A percentile compares a stretch with the other conserved stretches of the same genome.
phyloP scores from a whole-genome alignment of 306 rosid genomes.

The Glycine latifolia region DNA sequence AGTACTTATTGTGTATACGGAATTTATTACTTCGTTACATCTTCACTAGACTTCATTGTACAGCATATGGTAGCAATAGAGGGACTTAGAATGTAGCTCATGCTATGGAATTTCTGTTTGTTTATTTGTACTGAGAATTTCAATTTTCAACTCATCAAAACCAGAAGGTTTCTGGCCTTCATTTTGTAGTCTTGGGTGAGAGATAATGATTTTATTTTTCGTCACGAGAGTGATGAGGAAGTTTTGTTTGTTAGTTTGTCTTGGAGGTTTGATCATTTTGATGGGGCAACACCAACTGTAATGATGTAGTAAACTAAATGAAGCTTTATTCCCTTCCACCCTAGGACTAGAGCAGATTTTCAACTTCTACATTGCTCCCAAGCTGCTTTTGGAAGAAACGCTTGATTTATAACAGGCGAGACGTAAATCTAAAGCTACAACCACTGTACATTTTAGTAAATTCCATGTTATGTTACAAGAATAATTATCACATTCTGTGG shows the following conservation, averaged over 20 bases:
- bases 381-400: constrained; percentile 26
- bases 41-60: constrained; percentile 44
- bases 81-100: constrained; percentile 41
- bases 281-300: constrained; percentile 29
- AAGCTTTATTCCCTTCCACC: constrained; percentile 26
- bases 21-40: constrained; percentile 4
- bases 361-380: background rate
- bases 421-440: background rate
- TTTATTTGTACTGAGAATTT: constrained; percentile 4
- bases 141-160: constrained; percentile 33
- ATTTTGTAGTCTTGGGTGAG: constrained; percentile 49
- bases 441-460: background rate
- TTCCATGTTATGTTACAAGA: background rate
- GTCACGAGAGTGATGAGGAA: constrained; percentile 29
- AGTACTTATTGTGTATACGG: constrained; percentile 44
- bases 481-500: background rate
- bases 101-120: constrained; percentile 31
- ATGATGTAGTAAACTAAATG: constrained; percentile 9
- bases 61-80: constrained; percentile 49
- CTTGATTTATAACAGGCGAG: background rate
- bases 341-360: constrained; percentile 2
- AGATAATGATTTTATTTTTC: constrained; percentile 29
- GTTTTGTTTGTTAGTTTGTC: constrained; percentile 19
- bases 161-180: constrained; percentile 42
- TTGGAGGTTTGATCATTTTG: constrained; percentile 17